These are phyloP conservation scores for Polyrhizophydium stewartii DNA, from an alignment of 371 early-diverging fungal species.

Conservation along the genomic window DNA sequence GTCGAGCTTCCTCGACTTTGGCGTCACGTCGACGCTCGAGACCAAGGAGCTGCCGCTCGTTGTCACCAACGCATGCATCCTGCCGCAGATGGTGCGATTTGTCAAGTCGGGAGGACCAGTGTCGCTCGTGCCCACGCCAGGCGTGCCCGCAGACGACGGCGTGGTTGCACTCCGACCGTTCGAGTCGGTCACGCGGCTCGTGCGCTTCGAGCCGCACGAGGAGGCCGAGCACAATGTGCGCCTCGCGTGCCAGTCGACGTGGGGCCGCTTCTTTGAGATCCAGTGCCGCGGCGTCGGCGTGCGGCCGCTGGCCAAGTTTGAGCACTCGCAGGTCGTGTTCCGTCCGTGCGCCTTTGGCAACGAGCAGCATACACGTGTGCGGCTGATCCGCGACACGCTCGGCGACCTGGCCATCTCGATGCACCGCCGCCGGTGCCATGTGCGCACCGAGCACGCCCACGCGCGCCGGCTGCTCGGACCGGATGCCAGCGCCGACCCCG, in stretches of 20 bases:
- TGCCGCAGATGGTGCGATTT: constrained; percentile 24
- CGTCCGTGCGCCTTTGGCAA: constrained; percentile 14
- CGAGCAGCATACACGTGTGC: constrained; percentile 1
- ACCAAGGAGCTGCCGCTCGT: constrained; percentile 16
- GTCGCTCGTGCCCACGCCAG: constrained; percentile 6
- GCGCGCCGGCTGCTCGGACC: too few species aligned
- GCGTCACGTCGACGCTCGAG: constrained; percentile 12
- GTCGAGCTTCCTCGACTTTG: constrained; percentile 16
- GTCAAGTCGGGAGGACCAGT: background rate
- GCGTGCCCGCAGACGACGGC: constrained; percentile 3
- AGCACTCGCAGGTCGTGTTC: constrained; percentile 13
- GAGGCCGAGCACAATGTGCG: constrained; percentile 7
- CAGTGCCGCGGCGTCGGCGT: constrained; percentile 18
- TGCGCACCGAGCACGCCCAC: too few species aligned
- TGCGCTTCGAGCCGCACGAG: constrained; percentile 22
- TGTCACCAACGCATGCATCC: constrained; percentile 17
- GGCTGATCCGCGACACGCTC: constrained; percentile 6
- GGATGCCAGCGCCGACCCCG: too few species aligned
- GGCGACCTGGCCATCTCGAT: background rate
- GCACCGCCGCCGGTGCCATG: too few species aligned
- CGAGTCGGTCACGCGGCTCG: constrained; percentile 5
- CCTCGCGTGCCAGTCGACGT: constrained; percentile 21
- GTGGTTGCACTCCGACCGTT: constrained; percentile 11
- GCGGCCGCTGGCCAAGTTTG: constrained; percentile 10
- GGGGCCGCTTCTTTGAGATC: constrained; percentile 26